Evolutionary conservation across 2,329 filamentous ascomycete species (phyloP), one percentile per base, ranked within the genome.

Genomic region (Thielaviopsis musarum): DNA sequence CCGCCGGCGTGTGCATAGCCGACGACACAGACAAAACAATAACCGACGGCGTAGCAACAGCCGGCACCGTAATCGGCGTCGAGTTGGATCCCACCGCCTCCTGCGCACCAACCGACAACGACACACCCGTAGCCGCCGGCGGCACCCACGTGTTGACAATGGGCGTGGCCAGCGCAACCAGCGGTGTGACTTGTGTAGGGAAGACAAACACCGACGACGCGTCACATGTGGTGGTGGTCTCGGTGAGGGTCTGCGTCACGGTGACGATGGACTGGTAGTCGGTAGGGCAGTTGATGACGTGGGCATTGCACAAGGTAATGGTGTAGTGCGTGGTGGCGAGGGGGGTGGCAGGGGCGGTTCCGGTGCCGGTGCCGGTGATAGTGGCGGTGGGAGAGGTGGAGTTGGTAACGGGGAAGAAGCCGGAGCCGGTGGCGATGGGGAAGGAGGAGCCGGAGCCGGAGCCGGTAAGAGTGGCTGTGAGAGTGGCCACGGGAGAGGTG

Each of bases 231-330:
- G 58, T 59, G 13, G 59, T 57, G 38, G 55, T 45, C 17, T 38
- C 10, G 34, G 21, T 24, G 34, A 54, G 13, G 38, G 55, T 54
- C 48, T 48, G 49, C 22, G 68, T 65, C 41, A 73, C 60, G 30
- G 67, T 69, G 24, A 69, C 65, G 41, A 66, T 66, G 34, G 70
- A 69, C 58, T 66, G 66, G 68, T 69, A 70, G 19, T 66, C 65
- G 48, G 69, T 67, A 24, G 71, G 71, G 66, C 72, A 74, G 69
- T 74, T 73, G 62, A 69, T 62, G 19, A 71, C 69, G 3, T 66
- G 66, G 48, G 67, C 68, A 56, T 68, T 70, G 60, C 72, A 74
- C 59, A 66, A 67, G 22, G 71, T 73, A 38, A 73, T 62, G 26
- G 67, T 68, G 64, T 66, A 68, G 19, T 61, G 64, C n/a, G 66